A percentile compares a stretch with the other conserved stretches of the same genome.
Evolutionary conservation across 345 rosid genomes (phyloP).

Genomic region (Sapria himalayana): DNA sequence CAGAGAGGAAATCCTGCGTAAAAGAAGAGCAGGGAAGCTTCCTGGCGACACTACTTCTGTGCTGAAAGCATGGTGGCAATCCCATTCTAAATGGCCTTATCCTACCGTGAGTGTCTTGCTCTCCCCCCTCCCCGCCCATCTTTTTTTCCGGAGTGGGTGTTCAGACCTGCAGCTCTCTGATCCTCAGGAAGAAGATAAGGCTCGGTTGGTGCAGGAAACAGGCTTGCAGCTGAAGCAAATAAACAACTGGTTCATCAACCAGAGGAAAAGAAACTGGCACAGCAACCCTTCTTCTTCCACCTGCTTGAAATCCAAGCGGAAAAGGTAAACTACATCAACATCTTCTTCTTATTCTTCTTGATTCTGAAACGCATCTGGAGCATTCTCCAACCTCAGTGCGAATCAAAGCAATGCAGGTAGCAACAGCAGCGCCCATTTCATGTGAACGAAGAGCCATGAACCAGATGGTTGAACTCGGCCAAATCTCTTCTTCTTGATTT

Average conservation of each 20-base stretch:
- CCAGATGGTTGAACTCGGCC: no score
- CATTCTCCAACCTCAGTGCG: slow-evolving; percentile 24
- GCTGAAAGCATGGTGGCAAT: slow-evolving; percentile 89
- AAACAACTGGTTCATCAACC: slow-evolving; percentile 96
- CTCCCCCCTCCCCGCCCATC: not conserved
- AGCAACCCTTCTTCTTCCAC: slow-evolving; percentile 78
- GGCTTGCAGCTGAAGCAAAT: slow-evolving; percentile 94
- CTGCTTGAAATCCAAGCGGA: slow-evolving; percentile 66
- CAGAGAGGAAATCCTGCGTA: slow-evolving; percentile 88
- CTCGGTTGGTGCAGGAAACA: slow-evolving; percentile 84
- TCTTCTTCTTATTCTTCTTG: not conserved
- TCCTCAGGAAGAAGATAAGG: slow-evolving; percentile 93
- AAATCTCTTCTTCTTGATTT: no score
- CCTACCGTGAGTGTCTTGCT: slow-evolving; percentile 55
- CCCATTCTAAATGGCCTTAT: slow-evolving; percentile 95
- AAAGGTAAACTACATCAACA: slow-evolving; percentile 29
- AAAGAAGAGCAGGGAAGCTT: slow-evolving; percentile 95
- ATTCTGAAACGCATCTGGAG: slow-evolving; percentile 4
- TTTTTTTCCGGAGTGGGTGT: no score
- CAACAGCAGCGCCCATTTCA: slow-evolving; percentile 34
- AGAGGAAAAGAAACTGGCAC: slow-evolving; percentile 97
- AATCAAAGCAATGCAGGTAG: slow-evolving; percentile 93
- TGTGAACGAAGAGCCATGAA: slow-evolving; percentile 25
- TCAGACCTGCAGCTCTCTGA: no score
- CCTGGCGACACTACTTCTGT: slow-evolving; percentile 95